These are phyloP conservation scores for Saksenaea oblongispora DNA, from an alignment of 371 early-diverging fungal species.

Conservation along the genomic window DNA sequence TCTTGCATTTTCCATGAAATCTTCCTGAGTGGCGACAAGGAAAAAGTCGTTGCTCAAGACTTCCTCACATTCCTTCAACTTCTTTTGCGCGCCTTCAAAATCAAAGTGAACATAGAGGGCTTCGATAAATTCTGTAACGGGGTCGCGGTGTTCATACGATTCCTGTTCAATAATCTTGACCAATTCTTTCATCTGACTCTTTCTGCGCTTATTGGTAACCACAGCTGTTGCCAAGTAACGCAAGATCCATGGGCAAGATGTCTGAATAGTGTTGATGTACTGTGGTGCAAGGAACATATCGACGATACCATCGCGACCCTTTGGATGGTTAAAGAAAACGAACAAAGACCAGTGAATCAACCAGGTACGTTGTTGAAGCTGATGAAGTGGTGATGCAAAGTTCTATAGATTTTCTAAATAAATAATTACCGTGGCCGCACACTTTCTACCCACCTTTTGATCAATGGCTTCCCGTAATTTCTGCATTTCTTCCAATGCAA, in stretches of 20 bases:
- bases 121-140: conserved; percentile 90
- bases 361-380: conserved; percentile 92
- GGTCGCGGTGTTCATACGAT: conserved; percentile 80
- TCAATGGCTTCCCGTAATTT: conserved; percentile 87
- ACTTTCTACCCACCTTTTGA: conserved; percentile 24
- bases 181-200: conserved; percentile 86
- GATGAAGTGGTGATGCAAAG: conserved; percentile 74
- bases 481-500: conserved; percentile 85
- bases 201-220: conserved; percentile 88
- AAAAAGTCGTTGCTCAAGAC: conserved; percentile 90
- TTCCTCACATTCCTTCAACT: conserved; percentile 85
- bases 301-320: conserved; percentile 90
- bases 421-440: background rate
- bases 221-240: conserved; percentile 91
- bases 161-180: conserved; percentile 89
- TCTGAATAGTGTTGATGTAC: conserved; percentile 95
- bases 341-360: conserved; percentile 96
- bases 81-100: conserved; percentile 90
- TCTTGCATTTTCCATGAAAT: conserved; percentile 92
- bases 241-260: conserved; percentile 93
- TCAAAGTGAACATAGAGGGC: conserved; percentile 89
- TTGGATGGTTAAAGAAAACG: conserved; percentile 96
- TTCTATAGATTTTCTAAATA: conserved; percentile 28
- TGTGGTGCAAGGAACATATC: conserved; percentile 90
- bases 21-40: conserved; percentile 77